Evolutionary conservation across 768 basidiomycete species (phyloP).

Genomic region (Ramaria sp.): DNA sequence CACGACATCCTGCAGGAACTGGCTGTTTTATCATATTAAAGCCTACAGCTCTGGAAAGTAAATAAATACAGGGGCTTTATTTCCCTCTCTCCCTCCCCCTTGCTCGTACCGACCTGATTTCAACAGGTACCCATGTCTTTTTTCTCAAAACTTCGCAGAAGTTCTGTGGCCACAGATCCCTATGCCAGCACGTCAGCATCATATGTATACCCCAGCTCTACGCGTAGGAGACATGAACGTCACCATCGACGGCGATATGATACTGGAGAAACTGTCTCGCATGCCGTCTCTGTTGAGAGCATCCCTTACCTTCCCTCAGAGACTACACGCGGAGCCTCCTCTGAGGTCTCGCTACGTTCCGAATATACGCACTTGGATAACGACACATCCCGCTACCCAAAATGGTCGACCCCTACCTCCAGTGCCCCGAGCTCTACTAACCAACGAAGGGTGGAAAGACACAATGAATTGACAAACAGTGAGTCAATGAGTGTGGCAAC

Average conservation of each 20-base stretch:
- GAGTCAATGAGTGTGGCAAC: neutral
- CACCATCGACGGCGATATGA: neutral
- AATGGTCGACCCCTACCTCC: neutral
- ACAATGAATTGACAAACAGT: neutral
- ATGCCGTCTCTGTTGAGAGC: slow-evolving; percentile 4
- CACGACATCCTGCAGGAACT: slow-evolving; percentile 5
- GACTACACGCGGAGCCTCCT: neutral
- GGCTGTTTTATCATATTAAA: neutral
- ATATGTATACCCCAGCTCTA: neutral
- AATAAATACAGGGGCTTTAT: neutral
- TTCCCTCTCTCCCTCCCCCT: neutral
- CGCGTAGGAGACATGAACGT: neutral
- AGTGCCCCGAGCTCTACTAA: neutral
- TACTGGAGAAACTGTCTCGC: neutral
- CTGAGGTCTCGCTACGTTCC: slow-evolving; percentile 4
- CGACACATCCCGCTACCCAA: slow-evolving; percentile 4
- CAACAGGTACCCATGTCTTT: neutral
- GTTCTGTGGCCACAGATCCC: neutral
- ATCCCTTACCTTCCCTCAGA: slow-evolving; percentile 4
- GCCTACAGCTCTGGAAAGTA: neutral
- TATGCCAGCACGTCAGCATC: neutral
- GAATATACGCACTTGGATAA: slow-evolving; percentile 6
- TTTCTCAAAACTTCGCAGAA: slow-evolving; percentile 5
- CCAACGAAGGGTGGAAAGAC: neutral
- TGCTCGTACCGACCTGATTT: neutral